A percentile compares a stretch with the other conserved stretches of the same genome.
phyloP scores from a whole-genome alignment of 192 early-diverging fungal genomes.

The Thoreauomyces humboldtii region DNA sequence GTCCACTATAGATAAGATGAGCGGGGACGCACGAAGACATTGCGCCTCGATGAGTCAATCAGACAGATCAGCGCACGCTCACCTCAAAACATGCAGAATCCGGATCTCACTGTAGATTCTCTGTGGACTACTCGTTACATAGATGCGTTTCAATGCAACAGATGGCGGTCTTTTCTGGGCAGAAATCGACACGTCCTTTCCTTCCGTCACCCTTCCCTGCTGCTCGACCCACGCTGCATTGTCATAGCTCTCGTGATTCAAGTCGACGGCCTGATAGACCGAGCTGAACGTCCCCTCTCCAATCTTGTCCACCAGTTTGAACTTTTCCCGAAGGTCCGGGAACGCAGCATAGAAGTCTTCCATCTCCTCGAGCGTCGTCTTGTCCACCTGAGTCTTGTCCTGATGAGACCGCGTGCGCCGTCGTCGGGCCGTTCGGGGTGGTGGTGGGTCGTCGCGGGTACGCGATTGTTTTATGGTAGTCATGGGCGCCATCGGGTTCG shows the following conservation, averaged over 20 bases:
- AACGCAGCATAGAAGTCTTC: slow-evolving; percentile 58
- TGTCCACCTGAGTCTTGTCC: not conserved
- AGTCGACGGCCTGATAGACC: slow-evolving; percentile 87
- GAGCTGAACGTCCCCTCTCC: slow-evolving; percentile 90
- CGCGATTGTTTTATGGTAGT: too few relatives aligned
- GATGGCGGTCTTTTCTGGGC: slow-evolving; percentile 6
- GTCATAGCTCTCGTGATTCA: slow-evolving; percentile 67
- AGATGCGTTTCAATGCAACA: slow-evolving; percentile 86
- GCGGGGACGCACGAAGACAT: too few relatives aligned
- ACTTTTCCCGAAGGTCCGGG: slow-evolving; percentile 56
- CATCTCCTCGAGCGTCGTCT: slow-evolving; percentile 54
- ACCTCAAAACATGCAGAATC: slow-evolving; percentile 64
- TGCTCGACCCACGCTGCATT: slow-evolving; percentile 56
- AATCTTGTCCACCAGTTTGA: slow-evolving; percentile 72
- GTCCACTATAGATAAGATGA: slow-evolving; percentile 42
- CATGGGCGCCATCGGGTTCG: too few relatives aligned
- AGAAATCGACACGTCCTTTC: too few relatives aligned
- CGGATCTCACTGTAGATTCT: slow-evolving; percentile 81
- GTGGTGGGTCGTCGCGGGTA: too few relatives aligned
- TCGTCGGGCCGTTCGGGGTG: too few relatives aligned
- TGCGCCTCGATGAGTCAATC: too few relatives aligned
- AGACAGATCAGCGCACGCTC: too few relatives aligned
- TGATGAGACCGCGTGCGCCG: too few relatives aligned
- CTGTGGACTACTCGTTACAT: slow-evolving; percentile 72
- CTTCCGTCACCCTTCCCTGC: not conserved